Evolutionary conservation across 768 basidiomycete genomes (phyloP), one percentile per base, ranked within the genome.

Genomic region (Termitomyces sp.): DNA sequence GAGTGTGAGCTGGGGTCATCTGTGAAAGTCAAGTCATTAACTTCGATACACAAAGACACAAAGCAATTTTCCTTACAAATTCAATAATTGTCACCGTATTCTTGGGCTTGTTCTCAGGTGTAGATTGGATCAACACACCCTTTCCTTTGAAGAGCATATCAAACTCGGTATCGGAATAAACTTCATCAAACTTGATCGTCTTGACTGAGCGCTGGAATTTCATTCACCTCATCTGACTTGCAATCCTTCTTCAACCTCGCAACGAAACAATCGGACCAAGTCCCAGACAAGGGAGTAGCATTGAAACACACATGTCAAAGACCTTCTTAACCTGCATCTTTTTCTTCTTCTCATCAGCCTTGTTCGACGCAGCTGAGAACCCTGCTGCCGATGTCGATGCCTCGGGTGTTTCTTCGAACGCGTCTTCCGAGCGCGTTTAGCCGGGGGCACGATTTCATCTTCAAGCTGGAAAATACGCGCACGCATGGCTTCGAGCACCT

Each of bases 201-300:
- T 76, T 77, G 2, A 64, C 24, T 0, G 66, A 44, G 18, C 76
- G 75, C 64, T 76, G 74, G 67, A 78, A 78, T 53, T 78, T 78
- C 64, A 71, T n/a, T n/a, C n/a, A n/a, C 64, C 1, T 54, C 56
- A 51, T 72, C 73, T 5, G 68, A 66, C 64, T 76, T 76, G 65
- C 74, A 75, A 58, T 76, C 74, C 56, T 76, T 77, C 64, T 77
- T 76, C 45, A 77, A 56, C 20, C 76, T 76, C 32, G 26, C 34
- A 18, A 39, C 18, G 1, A 43, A 56, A 39, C 8, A 33, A 30
- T 32, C 32, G n/a, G 42, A 42, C 3, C 16, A 8, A 36, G 16
- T 27, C 47, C n/a, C n/a, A n/a, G n/a, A n/a, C n/a, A 24, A 45
- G 33, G 5, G 45, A 52, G 44, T 37, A 34, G 36, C 36, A 37